Evolutionary conservation across 257 asterid species (phyloP).

Genomic region (Vinca minor): DNA sequence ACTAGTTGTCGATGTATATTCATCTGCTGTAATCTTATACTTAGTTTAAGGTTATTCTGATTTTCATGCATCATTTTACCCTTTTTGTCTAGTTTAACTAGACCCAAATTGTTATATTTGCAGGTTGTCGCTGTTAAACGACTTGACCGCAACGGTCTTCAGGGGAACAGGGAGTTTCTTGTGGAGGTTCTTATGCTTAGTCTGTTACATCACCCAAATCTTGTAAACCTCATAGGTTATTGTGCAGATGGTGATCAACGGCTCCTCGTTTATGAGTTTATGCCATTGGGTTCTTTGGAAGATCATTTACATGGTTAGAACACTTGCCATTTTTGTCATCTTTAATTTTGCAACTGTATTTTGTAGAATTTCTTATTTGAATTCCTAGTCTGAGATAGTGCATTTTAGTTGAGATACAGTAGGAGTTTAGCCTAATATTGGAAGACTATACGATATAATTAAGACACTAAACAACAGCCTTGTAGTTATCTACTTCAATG

Average conservation of each 20-base stretch:
- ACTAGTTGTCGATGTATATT: not conserved
- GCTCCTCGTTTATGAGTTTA: slow-evolving; percentile 86
- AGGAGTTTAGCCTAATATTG: not conserved
- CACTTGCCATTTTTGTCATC: slow-evolving; percentile 2
- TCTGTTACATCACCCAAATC: slow-evolving; percentile 83
- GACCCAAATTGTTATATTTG: slow-evolving; percentile 19
- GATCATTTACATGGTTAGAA: slow-evolving; percentile 95
- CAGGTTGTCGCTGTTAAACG: slow-evolving; percentile 96
- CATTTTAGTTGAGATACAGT: not conserved
- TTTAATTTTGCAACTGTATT: not conserved
- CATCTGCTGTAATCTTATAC: not conserved
- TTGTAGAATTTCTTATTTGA: slow-evolving; percentile 1
- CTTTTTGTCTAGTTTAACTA: slow-evolving; percentile 12
- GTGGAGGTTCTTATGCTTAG: slow-evolving; percentile 99
- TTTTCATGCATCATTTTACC: not conserved
- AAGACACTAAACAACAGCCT: not conserved
- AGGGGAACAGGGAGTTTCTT: slow-evolving; percentile 87
- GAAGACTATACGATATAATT: not conserved
- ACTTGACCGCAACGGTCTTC: slow-evolving; percentile 90
- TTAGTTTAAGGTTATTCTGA: not conserved
- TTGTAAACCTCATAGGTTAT: slow-evolving; percentile 93
- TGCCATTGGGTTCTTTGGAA: slow-evolving; percentile 95
- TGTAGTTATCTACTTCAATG: not conserved
- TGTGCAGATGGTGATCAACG: slow-evolving; percentile 99
- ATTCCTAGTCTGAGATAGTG: not conserved